Conservation (phyloP, 257 asterid species). For the Petrea volubilis region DNA sequence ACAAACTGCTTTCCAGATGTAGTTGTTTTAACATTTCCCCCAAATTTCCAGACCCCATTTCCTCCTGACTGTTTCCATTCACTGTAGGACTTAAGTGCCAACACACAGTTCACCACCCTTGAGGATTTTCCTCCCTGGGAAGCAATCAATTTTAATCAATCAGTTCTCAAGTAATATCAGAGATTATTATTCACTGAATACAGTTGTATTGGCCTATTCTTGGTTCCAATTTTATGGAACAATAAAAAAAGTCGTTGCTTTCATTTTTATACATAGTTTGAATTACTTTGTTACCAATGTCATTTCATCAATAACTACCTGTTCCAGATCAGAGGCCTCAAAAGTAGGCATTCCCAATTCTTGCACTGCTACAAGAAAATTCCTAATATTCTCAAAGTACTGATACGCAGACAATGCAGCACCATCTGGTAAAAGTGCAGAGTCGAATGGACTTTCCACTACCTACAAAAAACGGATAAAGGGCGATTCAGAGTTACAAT, state of each 20-base stretch:
- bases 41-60: slow-evolving; percentile 83
- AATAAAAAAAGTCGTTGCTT: not conserved
- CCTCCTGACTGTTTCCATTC: slow-evolving; percentile 89
- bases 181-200: not conserved
- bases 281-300: not conserved
- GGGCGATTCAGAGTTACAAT: not conserved
- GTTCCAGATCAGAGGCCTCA: slow-evolving; percentile 97
- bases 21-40: slow-evolving; percentile 71
- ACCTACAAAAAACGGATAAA: slow-evolving; percentile 54
- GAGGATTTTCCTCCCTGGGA: slow-evolving; percentile 94
- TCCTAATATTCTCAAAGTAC: slow-evolving; percentile 91
- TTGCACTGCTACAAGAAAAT: slow-evolving; percentile 88
- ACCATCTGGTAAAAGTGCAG: slow-evolving; percentile 80
- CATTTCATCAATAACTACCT: slow-evolving; percentile 49
- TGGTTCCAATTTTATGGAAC: not conserved
- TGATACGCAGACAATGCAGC: slow-evolving; percentile 93
- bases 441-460: slow-evolving; percentile 80
- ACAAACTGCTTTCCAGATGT: slow-evolving; percentile 71
- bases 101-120: slow-evolving; percentile 79
- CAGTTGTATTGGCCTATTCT: not conserved
- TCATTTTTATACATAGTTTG: not conserved
- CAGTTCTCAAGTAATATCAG: not conserved
- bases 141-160: not conserved
- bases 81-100: slow-evolving; percentile 84
- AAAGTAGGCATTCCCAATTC: slow-evolving; percentile 91